Conservation (phyloP, 2,329 filamentous ascomycete species). For the Cladorrhinum sp. region DNA sequence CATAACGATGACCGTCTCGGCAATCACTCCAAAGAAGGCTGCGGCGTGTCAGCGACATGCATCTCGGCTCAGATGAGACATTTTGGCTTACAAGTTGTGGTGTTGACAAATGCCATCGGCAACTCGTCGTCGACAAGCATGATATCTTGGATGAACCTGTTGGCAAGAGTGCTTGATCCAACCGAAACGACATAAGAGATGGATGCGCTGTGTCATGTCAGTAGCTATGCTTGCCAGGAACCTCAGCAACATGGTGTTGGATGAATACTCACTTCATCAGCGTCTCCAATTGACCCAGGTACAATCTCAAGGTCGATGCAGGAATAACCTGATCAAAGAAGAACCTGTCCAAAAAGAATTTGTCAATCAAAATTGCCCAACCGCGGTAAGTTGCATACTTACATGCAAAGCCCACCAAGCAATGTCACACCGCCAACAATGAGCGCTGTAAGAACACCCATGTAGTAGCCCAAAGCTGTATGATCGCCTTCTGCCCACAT, state of each 20-base stretch:
- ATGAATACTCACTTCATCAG: conserved; percentile 4
- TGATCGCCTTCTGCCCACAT: conserved; percentile 12
- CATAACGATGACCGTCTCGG: conserved; percentile 16
- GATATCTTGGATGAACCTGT: conserved; percentile 46
- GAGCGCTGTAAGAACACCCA: conserved; percentile 10
- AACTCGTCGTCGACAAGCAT: conserved; percentile 95
- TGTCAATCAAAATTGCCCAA: neutral
- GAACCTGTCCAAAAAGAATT: conserved; percentile 2
- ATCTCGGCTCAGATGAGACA: neutral
- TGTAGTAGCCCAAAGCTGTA: conserved; percentile 8
- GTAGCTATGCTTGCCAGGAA: too few species aligned
- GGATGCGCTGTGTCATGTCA: neutral
- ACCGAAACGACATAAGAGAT: conserved; percentile 13
- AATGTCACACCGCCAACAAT: conserved; percentile 13
- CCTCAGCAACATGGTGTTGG: too few species aligned
- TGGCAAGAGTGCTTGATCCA: conserved; percentile 10
- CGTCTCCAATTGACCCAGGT: conserved; percentile 9
- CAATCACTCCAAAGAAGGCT: conserved; percentile 12
- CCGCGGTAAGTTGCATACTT: neutral
- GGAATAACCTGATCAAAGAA: conserved; percentile 13
- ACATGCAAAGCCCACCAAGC: conserved; percentile 11
- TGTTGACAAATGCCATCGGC: conserved; percentile 89
- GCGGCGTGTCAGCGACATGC: neutral
- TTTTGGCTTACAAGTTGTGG: conserved; percentile 3
- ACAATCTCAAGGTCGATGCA: conserved; percentile 6